These are phyloP conservation scores for Colletotrichum sp. DNA, from an alignment of 2,329 filamentous ascomycete genomes.

Conservation along the genomic window DNA sequence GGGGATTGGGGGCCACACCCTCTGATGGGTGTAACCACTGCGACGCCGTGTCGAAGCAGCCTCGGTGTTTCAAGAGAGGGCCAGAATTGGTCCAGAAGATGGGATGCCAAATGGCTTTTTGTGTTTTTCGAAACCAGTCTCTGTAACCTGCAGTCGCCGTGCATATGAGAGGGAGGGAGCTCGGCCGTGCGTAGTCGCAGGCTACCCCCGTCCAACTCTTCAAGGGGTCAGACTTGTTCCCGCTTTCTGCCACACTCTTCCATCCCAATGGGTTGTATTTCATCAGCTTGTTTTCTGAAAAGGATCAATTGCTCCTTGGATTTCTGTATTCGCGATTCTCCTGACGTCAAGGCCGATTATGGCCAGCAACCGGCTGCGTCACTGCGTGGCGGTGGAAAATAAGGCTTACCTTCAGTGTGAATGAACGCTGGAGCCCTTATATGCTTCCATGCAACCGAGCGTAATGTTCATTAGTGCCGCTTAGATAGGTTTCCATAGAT, in stretches of 20 bases:
- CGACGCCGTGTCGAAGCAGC: not conserved
- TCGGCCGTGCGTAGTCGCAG: conserved; percentile 8
- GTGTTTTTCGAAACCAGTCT: conserved; percentile 11
- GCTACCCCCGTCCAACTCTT: not conserved
- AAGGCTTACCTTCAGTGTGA: not conserved
- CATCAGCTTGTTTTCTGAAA: not conserved
- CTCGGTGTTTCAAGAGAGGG: conserved; percentile 2
- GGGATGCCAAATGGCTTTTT: conserved; percentile 6
- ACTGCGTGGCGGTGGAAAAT: not conserved
- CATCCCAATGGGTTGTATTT: not conserved
- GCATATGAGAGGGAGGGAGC: not conserved
- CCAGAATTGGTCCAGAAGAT: not conserved
- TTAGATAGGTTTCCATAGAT: not conserved
- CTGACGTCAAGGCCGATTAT: conserved; percentile 9
- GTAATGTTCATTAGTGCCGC: not conserved
- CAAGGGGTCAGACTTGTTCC: not conserved
- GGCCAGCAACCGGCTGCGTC: not conserved
- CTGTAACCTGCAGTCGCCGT: conserved; percentile 11
- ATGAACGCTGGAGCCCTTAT: not conserved
- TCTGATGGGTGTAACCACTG: not conserved
- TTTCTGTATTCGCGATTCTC: not conserved
- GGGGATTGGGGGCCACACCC: not conserved
- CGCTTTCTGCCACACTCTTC: not conserved
- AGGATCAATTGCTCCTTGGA: not conserved
- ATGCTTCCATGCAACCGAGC: conserved; percentile 5